A percentile compares a stretch with the other conserved stretches of the same genome.
Conservation (phyloP, 768 basidiomycete genomes). For the Lactarius evosmus region DNA sequence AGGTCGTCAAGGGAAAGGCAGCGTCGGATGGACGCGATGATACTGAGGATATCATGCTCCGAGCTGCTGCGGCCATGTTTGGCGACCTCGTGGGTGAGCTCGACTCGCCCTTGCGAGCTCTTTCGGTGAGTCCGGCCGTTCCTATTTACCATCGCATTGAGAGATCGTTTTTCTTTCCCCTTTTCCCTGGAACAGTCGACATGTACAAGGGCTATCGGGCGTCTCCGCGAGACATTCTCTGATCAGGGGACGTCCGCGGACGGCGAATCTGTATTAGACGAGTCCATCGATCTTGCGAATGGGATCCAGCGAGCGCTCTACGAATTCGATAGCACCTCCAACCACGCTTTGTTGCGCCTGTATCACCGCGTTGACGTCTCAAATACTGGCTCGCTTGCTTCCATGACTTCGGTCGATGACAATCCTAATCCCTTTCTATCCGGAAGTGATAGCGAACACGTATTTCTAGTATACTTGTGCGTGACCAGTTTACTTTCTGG, state of each 20-base stretch:
- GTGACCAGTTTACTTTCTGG: slow-evolving; percentile 34
- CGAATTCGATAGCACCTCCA: slow-evolving; percentile 78
- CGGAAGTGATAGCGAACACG: slow-evolving; percentile 67
- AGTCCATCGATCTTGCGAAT: slow-evolving; percentile 63
- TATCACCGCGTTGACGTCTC: slow-evolving; percentile 53
- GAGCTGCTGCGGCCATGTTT: slow-evolving; percentile 69
- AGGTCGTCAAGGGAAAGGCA: slow-evolving; percentile 29
- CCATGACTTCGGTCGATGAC: slow-evolving; percentile 30
- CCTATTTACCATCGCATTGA: neutral
- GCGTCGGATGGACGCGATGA: neutral
- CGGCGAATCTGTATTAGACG: slow-evolving; percentile 46
- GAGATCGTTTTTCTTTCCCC: neutral
- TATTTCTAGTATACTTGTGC: slow-evolving; percentile 91
- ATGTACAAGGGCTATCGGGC: slow-evolving; percentile 56
- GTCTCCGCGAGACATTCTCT: slow-evolving; percentile 64
- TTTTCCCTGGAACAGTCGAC: slow-evolving; percentile 43
- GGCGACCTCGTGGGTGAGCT: slow-evolving; percentile 77
- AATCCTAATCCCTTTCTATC: slow-evolving; percentile 39
- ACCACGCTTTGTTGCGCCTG: slow-evolving; percentile 74
- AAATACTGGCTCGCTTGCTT: slow-evolving; percentile 27
- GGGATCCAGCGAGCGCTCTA: slow-evolving; percentile 65
- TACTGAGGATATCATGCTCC: slow-evolving; percentile 43
- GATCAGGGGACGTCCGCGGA: slow-evolving; percentile 38
- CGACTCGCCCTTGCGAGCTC: slow-evolving; percentile 68
- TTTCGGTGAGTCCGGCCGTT: slow-evolving; percentile 52